Percentiles rank a stretch among this genome's conserved stretches.
Conservation (phyloP, 768 basidiomycete genomes). For the Fistulinella prunicolor region DNA sequence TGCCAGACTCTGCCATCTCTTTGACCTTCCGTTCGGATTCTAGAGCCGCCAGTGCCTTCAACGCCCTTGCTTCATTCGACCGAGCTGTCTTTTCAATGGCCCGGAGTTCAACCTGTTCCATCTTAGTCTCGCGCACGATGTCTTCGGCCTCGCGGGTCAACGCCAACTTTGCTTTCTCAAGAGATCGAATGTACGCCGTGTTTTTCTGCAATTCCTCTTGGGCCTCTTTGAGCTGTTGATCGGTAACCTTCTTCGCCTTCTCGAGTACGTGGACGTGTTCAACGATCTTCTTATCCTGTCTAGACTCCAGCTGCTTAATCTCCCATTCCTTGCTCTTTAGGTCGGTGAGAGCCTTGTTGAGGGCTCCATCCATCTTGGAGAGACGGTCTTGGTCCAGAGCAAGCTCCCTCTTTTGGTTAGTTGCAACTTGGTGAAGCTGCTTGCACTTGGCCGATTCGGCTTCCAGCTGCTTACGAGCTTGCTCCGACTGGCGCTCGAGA, state of each 20-base stretch:
- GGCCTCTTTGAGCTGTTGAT: constrained; percentile 82
- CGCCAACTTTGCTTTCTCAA: constrained; percentile 77
- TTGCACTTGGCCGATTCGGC: constrained; percentile 67
- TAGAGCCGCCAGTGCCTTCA: constrained; percentile 53
- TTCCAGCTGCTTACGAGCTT: constrained; percentile 68
- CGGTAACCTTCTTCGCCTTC: constrained; percentile 92
- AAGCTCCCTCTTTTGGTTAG: constrained; percentile 68
- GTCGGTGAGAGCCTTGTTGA: constrained; percentile 78
- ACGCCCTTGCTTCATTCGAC: constrained; percentile 58
- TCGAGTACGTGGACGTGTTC: constrained; percentile 97
- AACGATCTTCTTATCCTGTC: constrained; percentile 96
- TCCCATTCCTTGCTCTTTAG: constrained; percentile 83
- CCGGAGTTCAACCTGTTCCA: constrained; percentile 61
- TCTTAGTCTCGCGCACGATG: constrained; percentile 66
- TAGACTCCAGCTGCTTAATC: constrained; percentile 78
- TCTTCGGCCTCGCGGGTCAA: constrained; percentile 83
- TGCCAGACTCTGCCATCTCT: constrained; percentile 62
- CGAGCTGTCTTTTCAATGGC: constrained; percentile 66
- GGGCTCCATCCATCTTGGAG: constrained; percentile 70
- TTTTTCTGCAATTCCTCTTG: constrained; percentile 75
- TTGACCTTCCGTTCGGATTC: constrained; percentile 67
- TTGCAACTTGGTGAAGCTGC: constrained; percentile 66
- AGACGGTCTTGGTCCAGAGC: constrained; percentile 64
- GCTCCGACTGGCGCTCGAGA: constrained; percentile 70
- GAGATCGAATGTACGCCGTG: constrained; percentile 73